A percentile compares a stretch with the other conserved stretches of the same genome.
phyloP scores from a whole-genome alignment of 345 rosid genomes.

The Corymbia maculata region DNA sequence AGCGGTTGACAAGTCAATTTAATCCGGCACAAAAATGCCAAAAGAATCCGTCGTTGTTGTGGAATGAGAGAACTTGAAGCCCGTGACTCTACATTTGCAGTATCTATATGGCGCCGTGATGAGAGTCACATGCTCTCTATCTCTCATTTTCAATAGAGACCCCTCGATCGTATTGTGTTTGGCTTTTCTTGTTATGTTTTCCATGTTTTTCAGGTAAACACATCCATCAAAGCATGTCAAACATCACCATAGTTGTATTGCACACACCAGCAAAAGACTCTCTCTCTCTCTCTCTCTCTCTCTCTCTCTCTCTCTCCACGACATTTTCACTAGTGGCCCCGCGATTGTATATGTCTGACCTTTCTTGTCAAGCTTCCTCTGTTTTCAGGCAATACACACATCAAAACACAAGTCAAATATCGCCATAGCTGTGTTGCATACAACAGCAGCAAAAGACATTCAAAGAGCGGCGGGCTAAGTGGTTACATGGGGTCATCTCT shows the following conservation, averaged over 20 bases:
- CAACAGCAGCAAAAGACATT: background rate
- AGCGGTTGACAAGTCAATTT: background rate
- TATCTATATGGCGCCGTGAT: background rate
- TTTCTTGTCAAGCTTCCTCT: background rate
- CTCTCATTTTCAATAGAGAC: background rate
- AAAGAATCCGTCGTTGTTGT: background rate
- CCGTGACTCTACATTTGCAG: background rate
- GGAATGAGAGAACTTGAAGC: background rate
- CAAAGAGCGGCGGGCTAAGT: background rate
- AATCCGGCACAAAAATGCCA: background rate
- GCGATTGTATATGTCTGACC: background rate
- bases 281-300: background rate
- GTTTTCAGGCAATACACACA: background rate
- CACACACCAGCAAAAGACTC: background rate
- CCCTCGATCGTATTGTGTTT: background rate
- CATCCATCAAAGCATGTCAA: background rate
- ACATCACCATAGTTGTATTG: background rate
- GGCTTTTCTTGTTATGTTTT: background rate
- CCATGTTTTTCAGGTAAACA: background rate
- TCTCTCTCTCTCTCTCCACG: background rate
- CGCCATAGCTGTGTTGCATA: background rate
- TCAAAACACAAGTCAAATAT: background rate
- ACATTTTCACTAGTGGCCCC: background rate
- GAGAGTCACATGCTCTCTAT: background rate
- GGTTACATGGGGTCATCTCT: background rate